Percentiles rank a stretch among this genome's conserved stretches.
phyloP scores from a whole-genome alignment of 108 stramenopile genomes.

The Cyclotella cryptica region DNA sequence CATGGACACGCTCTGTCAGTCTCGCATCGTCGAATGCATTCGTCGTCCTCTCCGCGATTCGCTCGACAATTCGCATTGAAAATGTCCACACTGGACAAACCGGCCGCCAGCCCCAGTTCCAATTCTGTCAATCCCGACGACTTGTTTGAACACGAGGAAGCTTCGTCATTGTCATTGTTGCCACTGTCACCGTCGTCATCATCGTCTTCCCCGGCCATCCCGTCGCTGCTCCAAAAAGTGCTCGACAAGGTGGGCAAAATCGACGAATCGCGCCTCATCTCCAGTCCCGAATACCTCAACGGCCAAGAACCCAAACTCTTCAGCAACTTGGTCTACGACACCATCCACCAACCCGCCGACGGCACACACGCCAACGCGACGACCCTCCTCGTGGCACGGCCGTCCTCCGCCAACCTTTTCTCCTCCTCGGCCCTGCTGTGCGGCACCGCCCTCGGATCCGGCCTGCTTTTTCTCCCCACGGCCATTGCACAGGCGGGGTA shows the following conservation, averaged over 20 bases:
- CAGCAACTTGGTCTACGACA: conserved; percentile 45
- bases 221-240: conserved; percentile 29
- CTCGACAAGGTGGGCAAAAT: conserved; percentile 73
- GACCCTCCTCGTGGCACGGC: conserved; percentile 38
- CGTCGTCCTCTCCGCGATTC: no score
- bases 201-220: background rate
- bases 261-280: conserved; percentile 63
- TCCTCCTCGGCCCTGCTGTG: conserved; percentile 52
- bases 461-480: conserved; percentile 77
- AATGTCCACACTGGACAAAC: no score
- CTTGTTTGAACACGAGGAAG: no score
- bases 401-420: conserved; percentile 27
- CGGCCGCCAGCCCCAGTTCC: no score
- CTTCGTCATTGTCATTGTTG: no score
- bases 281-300: conserved; percentile 25
- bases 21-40: no score
- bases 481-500: conserved; percentile 78
- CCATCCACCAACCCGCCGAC: conserved; percentile 22
- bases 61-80: no score
- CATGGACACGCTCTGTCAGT: no score
- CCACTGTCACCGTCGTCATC: no score
- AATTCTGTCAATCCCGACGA: no score
- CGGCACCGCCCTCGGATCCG: conserved; percentile 80
- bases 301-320: conserved; percentile 34
- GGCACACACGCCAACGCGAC: background rate